phyloP scores from a whole-genome alignment of 192 early-diverging fungal species.

The Obelidium mucronatum region DNA sequence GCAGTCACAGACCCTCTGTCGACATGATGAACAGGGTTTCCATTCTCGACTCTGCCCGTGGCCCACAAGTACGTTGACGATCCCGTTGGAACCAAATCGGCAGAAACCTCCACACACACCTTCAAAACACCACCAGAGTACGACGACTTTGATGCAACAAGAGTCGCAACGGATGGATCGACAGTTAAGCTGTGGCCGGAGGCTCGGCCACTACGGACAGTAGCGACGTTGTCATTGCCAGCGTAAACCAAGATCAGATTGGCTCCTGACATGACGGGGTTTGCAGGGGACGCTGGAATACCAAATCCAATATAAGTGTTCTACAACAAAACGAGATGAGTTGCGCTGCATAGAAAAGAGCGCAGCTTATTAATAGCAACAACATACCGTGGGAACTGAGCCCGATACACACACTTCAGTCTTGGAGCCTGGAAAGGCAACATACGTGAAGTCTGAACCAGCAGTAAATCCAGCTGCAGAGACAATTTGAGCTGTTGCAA shows the following conservation, averaged over 20 bases:
- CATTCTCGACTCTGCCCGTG: background rate
- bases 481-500: no score
- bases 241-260: slow-evolving; percentile 13
- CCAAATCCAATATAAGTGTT: slow-evolving; percentile 27
- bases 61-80: slow-evolving; percentile 1
- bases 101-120: slow-evolving; percentile 1
- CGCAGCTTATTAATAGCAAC: background rate
- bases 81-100: background rate
- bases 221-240: background rate
- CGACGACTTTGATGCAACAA: background rate
- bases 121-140: slow-evolving; percentile 13
- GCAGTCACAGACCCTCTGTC: background rate
- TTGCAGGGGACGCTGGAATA: background rate
- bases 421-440: background rate
- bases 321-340: background rate
- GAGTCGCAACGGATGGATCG: background rate
- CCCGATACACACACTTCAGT: background rate
- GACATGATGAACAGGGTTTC: background rate
- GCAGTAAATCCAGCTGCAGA: no score
- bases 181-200: background rate
- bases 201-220: background rate
- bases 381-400: background rate
- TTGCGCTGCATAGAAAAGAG: background rate
- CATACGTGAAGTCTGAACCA: background rate
- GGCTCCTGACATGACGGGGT: slow-evolving; percentile 23